Evolutionary conservation across 192 early-diverging fungal genomes (phyloP), one percentile per base, ranked within the genome.

Genomic region (Linnemannia exigua): DNA sequence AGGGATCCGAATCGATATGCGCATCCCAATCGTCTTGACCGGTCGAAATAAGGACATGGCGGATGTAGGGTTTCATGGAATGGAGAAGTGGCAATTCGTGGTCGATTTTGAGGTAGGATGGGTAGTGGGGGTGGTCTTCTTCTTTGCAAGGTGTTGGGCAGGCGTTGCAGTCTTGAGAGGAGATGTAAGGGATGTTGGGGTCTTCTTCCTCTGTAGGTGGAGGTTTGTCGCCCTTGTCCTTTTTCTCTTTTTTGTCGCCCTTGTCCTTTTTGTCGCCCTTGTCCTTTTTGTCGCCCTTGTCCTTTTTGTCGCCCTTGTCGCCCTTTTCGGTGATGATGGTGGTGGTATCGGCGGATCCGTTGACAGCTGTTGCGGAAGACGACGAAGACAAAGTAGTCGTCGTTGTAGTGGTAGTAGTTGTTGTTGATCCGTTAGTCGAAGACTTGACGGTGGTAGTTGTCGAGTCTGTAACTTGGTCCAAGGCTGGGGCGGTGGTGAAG

Each of bases 21-120:
- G 81, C 77, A 0, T 73, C 58, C 92, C 92, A 93, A 58, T 93
- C 91, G 8, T 77, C 77, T 61, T 88, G 51, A 1, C 90, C 92
- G 0, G 92, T 93, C 17, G 89, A 87, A 50, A 93, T 93, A 73
- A 92, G 67, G 67, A 93, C 87, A 76, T 93, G 92, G 28, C 90
- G 89, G 12, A 84, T 76, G 66, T 93, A 93, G 0, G 92, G 91
- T 54, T 87, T 89, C 51, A 88, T 90, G 16, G 91, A 88, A 35
- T 90, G 81, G 37, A 91, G 67, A n/a, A 93, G 75, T 6, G 88
- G 75, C 0, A 79, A 28, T 12, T 83, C 77, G 15, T 71, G 74
- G 81, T 93, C 91, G 22, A 93, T 88, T 25, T 91, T 89, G 41
- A 93, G 77, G 61, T 92, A 92, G 15, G 87, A 75, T 14, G 92